Base-by-base conservation (phyloP, 139 green algal species). In the Chlorella sp. region DNA sequence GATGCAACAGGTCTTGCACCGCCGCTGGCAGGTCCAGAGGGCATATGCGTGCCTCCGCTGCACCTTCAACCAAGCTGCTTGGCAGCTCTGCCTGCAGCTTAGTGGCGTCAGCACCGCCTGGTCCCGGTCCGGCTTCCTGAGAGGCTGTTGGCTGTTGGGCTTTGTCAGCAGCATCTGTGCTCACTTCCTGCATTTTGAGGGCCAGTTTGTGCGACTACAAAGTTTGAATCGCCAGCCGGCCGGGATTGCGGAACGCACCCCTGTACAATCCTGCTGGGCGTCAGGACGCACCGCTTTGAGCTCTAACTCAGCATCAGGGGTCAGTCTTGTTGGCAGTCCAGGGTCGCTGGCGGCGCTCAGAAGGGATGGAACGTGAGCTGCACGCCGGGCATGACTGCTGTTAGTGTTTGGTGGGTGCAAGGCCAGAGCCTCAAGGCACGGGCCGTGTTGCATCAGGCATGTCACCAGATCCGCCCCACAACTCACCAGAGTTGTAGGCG, bases 401-500 rank as follows among this genome's bases (percentile, higher is more conserved):
- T 51, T 51, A n/a, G n/a, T n/a, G n/a, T n/a, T n/a, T n/a, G n/a
- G n/a, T n/a, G n/a, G n/a, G n/a, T n/a, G n/a, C n/a, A n/a, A n/a
- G n/a, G n/a, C n/a, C n/a, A n/a, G n/a, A n/a, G n/a, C n/a, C n/a
- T n/a, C n/a, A n/a, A n/a, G n/a, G n/a, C n/a, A n/a, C n/a, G n/a
- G n/a, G n/a, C n/a, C n/a, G n/a, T n/a, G n/a, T n/a, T n/a, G n/a
- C n/a, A n/a, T n/a, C 44, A 51, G 44, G 44, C 44, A 51, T 16
- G 44, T n/a, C n/a, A n/a, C n/a, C n/a, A n/a, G n/a, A n/a, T n/a
- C n/a, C n/a, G n/a, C n/a, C n/a, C n/a, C n/a, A n/a, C n/a, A n/a
- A 4, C 93, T 88, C 0, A 97, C 85, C 92, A 44, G 90, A 96
- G 93, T 98, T 99, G 74, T 95, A 96, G 1, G 95, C 95, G 18